phyloP scores from a whole-genome alignment of 1,284 basidiomycete genomes.

The Caloboletus firmus region DNA sequence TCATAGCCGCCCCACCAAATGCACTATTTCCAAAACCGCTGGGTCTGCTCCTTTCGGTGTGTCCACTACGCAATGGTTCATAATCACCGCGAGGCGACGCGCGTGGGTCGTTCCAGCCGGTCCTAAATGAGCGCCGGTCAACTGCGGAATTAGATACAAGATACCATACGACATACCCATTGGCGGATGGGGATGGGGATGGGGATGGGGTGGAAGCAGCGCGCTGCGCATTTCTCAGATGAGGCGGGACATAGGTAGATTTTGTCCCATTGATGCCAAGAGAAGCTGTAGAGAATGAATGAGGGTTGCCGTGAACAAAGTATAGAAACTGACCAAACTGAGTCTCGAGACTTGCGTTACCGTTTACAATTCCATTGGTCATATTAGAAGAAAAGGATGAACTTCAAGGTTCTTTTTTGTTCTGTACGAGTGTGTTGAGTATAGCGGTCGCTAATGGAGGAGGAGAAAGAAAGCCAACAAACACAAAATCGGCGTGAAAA shows the following conservation, averaged over 20 bases:
- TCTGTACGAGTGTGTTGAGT: constrained; percentile 20
- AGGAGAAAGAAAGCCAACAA: constrained; percentile 25
- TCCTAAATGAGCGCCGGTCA: constrained; percentile 42
- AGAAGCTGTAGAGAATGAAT: constrained; percentile 45
- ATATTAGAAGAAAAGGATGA: constrained; percentile 57
- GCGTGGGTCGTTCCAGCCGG: constrained; percentile 73
- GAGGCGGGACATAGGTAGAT: constrained; percentile 92
- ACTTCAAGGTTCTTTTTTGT: constrained; percentile 32
- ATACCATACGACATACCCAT: constrained; percentile 46
- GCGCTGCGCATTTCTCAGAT: constrained; percentile 81
- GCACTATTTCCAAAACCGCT: constrained; percentile 38
- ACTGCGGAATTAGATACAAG: constrained; percentile 8
- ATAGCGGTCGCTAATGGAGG: constrained; percentile 26
- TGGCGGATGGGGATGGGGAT: constrained; percentile 40
- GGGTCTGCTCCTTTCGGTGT: constrained; percentile 48
- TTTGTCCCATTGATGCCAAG: constrained; percentile 71
- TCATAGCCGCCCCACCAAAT: constrained; percentile 40
- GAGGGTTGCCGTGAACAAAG: constrained; percentile 9
- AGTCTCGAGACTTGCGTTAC: constrained; percentile 74
- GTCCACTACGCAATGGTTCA: constrained; percentile 46
- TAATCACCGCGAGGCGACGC: constrained; percentile 59
- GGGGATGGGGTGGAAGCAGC: constrained; percentile 67
- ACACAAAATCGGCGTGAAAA: constrained; percentile 20
- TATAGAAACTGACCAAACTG: constrained; percentile 65
- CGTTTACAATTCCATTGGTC: constrained; percentile 86